Base-by-base conservation (phyloP, 768 basidiomycete genomes). In the Rhizopogon vesiculosus region DNA sequence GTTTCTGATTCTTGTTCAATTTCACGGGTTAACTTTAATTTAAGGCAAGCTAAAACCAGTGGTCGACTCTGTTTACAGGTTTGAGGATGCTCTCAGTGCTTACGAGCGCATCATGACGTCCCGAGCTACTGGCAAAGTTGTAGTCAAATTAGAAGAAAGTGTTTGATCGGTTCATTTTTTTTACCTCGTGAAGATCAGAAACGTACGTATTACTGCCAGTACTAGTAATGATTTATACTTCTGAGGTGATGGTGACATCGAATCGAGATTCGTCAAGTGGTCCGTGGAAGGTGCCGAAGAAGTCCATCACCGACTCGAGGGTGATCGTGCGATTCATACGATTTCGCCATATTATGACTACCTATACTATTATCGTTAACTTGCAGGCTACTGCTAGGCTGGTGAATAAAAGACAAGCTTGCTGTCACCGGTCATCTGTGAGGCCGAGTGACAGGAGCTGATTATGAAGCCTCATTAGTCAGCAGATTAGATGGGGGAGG, bases 91-190 rank as follows among this genome's bases (percentile, higher is more conserved):
- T 2, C 64, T 79, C 51, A 69, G 79, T 55, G 89, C 87, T 0
- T 91, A 86, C 62, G 83, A 85, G 12, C 73, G 76, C 50, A 64
- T 86, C 7, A 72, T 84, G 77, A 77, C 79, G 1, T 67, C 73
- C 5, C 73, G 79, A 18, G 82, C 85, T 1, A 79, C 74, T 3
- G 89, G 89, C 0, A 89, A 89, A 64, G 77, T 91, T 3, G 75
- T 89, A 3, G 77, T 90, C 22, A 80, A 76, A 57, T 68, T 85
- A 6, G 70, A 74, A 18, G 15, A 33, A 8, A 38, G 35, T 9
- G 19, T 22, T 16, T 35, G 15, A 49, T 33, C 8, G 31, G 33
- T 46, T 13, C 31, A 12, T 7, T 33, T 15, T 5, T n/a, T 29
- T 33, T 49, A n/a, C 35, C 19, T 22, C 33, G 3, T 48, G 33